phyloP scores from a whole-genome alignment of 441 rosid genomes.

The Dalechampia spathulata region DNA sequence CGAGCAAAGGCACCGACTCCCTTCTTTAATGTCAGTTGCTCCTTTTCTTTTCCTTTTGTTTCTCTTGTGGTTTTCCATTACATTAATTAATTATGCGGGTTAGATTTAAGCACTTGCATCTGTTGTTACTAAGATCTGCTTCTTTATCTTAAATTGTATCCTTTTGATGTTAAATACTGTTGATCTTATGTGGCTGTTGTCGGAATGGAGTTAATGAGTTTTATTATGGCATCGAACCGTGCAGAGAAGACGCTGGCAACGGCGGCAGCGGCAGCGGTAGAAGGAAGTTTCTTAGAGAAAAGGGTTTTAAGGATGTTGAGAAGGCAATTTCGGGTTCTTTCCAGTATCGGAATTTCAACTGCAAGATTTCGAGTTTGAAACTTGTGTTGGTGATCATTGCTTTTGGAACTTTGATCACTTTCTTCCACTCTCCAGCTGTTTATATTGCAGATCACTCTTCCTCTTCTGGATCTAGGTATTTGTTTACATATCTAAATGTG shows the following conservation, averaged over 20 bases:
- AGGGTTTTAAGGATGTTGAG: slow-evolving; percentile 54
- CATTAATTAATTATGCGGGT: no score
- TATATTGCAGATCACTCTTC: slow-evolving; percentile 55
- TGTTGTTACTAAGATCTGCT: no score
- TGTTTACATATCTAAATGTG: slow-evolving; percentile 1
- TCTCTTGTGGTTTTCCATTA: no score
- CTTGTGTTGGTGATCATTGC: slow-evolving; percentile 44
- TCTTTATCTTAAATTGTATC: no score
- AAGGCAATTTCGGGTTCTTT: slow-evolving; percentile 49
- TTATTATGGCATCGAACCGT: no score
- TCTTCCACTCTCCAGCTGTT: slow-evolving; percentile 55
- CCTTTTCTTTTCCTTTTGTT: no score
- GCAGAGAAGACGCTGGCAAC: slow-evolving; percentile 39
- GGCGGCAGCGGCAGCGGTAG: slow-evolving; percentile 26
- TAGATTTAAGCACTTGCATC: no score
- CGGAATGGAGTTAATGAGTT: no score
- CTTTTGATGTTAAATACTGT: no score
- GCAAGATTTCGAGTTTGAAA: slow-evolving; percentile 50
- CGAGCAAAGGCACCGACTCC: no score
- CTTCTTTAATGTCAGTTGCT: no score
- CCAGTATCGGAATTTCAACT: slow-evolving; percentile 49
- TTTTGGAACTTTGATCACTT: slow-evolving; percentile 52
- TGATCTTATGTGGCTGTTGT: no score
- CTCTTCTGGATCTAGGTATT: slow-evolving; percentile 30
- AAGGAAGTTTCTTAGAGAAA: slow-evolving; percentile 42